These are phyloP conservation scores for Aspergillus carlsbadensis DNA, from an alignment of 495 filamentous ascomycete species.

Conservation along the genomic window DNA sequence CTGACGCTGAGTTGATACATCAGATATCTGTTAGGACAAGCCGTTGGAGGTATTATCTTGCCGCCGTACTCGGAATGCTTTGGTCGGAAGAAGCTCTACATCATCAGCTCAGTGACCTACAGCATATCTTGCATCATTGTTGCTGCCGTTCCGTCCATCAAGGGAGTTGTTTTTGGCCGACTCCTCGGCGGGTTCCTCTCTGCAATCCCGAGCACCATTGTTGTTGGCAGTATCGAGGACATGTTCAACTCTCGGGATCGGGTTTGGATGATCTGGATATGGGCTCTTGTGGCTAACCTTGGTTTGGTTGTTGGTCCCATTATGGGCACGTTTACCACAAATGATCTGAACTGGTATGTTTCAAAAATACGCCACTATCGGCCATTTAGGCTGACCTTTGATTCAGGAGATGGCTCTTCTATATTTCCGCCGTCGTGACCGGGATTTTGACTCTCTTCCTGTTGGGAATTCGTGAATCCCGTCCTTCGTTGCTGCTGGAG, in stretches of 20 bases:
- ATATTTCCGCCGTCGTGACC: conserved; percentile 42
- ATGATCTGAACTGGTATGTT: conserved; percentile 33
- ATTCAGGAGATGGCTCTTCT: conserved; percentile 35
- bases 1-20: background rate
- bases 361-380: too few species aligned
- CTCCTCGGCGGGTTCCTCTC: conserved; percentile 47
- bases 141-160: conserved; percentile 35
- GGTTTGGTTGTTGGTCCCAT: conserved; percentile 47
- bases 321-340: conserved; percentile 41
- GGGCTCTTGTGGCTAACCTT: conserved; percentile 43
- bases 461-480: conserved; percentile 41
- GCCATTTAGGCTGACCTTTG: conserved; percentile 1
- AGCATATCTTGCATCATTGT: conserved; percentile 43
- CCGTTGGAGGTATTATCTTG: conserved; percentile 47
- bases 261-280: conserved; percentile 50
- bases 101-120: conserved; percentile 44
- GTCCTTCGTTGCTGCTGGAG: conserved; percentile 41
- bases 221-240: conserved; percentile 53
- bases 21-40: conserved; percentile 52
- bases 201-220: conserved; percentile 50
- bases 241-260: conserved; percentile 47
- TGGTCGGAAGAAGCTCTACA: conserved; percentile 50
- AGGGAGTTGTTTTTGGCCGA: conserved; percentile 41
- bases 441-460: conserved; percentile 31
- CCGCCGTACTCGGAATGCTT: conserved; percentile 54